Evolutionary conservation across 148 eudicot species (phyloP).

Genomic region (Limonium bicolor): DNA sequence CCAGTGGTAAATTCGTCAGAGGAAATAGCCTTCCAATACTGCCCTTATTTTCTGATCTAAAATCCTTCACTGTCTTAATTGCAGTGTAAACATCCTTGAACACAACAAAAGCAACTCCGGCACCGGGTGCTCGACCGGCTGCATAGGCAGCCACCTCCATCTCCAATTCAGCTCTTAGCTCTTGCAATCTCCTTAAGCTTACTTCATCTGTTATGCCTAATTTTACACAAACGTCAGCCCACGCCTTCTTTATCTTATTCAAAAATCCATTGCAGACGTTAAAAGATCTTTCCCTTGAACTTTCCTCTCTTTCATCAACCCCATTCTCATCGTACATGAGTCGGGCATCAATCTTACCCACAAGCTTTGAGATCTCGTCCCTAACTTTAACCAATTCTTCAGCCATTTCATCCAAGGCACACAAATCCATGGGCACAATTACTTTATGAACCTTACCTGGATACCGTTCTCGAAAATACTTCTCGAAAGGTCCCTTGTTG

Average conservation of each 20-base stretch:
- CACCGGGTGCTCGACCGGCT: slow-evolving; percentile 79
- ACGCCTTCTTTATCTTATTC: slow-evolving; percentile 27
- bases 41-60: slow-evolving; percentile 45
- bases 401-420: slow-evolving; percentile 67
- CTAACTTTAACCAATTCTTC: slow-evolving; percentile 62
- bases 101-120: slow-evolving; percentile 87
- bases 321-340: slow-evolving; percentile 19
- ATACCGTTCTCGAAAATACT: slow-evolving; percentile 58
- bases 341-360: slow-evolving; percentile 39
- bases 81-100: slow-evolving; percentile 78
- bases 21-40: slow-evolving; percentile 74
- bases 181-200: slow-evolving; percentile 57
- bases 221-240: slow-evolving; percentile 21
- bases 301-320: slow-evolving; percentile 11
- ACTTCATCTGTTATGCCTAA: slow-evolving; percentile 58
- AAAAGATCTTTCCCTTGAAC: slow-evolving; percentile 13
- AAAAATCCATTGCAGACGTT: slow-evolving; percentile 9
- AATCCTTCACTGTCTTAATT: slow-evolving; percentile 69
- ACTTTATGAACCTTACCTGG: slow-evolving; percentile 61
- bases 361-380: slow-evolving; percentile 51
- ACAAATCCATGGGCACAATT: slow-evolving; percentile 80
- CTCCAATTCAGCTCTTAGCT: slow-evolving; percentile 75
- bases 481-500: slow-evolving; percentile 41
- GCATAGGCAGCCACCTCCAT: slow-evolving; percentile 76
- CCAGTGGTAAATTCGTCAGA: slow-evolving; percentile 58